Evolutionary conservation across 2,329 filamentous ascomycete genomes (phyloP), one percentile per base, ranked within the genome.

Genomic region (Blumeria graminis): DNA sequence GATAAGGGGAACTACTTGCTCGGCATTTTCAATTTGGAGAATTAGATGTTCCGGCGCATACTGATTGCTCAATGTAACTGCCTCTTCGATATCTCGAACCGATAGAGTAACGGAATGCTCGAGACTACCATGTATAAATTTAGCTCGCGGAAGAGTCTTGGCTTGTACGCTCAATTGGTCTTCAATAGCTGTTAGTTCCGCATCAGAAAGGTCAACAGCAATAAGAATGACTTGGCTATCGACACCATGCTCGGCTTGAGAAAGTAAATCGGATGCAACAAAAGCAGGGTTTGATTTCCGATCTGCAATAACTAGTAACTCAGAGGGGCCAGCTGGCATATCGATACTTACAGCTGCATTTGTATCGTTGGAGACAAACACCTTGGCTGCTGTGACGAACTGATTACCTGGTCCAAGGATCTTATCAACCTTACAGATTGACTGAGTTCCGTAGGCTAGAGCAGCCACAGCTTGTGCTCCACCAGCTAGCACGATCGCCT

Each of bases 31-130:
- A 51, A 96, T 71, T 68, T 96, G 92, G 52, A 98, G 73, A 63
- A 98, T 98, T 66, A 98, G 71, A 71, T 98, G 92, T 72, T 98
- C 92, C 0, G 92, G 92, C 1, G 92, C 92, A 65, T 98, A 98
- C 22, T 84, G 76, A 68, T 98, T 98, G 76, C 87, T 94, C 64
- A 90, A 77, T 53, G 71, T 71, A 77, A 92, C 81, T 5, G 86
- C 85, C 67, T 87, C 82, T 22, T 81, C 75, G 14, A 88, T 70
- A 57, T 77, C 75, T 66, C 75, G 76, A 58, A 88, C 84, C 28
- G 81, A 74, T 45, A 98, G 82, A 0, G 89, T 95, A 57, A 95
- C 80, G 1, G 87, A 94, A 76, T 98, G 92, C 46, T 77, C 81
- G 61, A 98, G 94, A 22, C 92, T 77, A 35, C 88, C 88, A 58